Conservation (phyloP, 177 flowering plant genomes). For the Tripterygium wilfordii region DNA sequence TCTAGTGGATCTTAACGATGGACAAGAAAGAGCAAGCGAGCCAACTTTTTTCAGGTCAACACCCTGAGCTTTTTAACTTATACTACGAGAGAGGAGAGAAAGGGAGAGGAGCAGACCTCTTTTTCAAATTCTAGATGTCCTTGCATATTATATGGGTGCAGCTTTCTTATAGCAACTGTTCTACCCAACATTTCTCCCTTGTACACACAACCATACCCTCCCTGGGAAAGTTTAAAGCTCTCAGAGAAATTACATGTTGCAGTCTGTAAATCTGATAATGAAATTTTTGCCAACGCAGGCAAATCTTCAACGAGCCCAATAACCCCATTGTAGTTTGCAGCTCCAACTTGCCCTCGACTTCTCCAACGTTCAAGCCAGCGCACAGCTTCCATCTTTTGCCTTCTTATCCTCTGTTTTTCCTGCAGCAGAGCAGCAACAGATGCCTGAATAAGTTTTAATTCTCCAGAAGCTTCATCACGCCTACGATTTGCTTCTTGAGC, state of each 20-base stretch:
- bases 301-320: conserved; percentile 21
- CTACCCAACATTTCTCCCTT: too few relatives aligned
- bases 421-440: conserved; percentile 44
- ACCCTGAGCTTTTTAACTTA: too few relatives aligned
- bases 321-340: conserved; percentile 18
- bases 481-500: conserved; percentile 46
- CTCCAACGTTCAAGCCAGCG: conserved; percentile 57
- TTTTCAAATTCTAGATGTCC: conserved; percentile 31
- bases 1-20: too few relatives aligned
- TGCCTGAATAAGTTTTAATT: conserved; percentile 45
- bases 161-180: too few relatives aligned
- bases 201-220: too few relatives aligned
- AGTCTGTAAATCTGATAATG: too few relatives aligned
- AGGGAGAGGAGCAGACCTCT: too few relatives aligned
- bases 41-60: too few relatives aligned
- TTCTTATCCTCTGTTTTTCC: conserved; percentile 47
- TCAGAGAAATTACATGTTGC: conserved; percentile 83
- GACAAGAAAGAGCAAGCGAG: too few relatives aligned
- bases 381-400: conserved; percentile 50
- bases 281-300: conserved; percentile 44
- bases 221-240: conserved; percentile 72
- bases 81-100: too few relatives aligned
- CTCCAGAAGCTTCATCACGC: conserved; percentile 47
- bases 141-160: too few relatives aligned
- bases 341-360: conserved; percentile 31